These are phyloP conservation scores for Penicillium tannophilum DNA, from an alignment of 495 filamentous ascomycete genomes.

Conservation along the genomic window DNA sequence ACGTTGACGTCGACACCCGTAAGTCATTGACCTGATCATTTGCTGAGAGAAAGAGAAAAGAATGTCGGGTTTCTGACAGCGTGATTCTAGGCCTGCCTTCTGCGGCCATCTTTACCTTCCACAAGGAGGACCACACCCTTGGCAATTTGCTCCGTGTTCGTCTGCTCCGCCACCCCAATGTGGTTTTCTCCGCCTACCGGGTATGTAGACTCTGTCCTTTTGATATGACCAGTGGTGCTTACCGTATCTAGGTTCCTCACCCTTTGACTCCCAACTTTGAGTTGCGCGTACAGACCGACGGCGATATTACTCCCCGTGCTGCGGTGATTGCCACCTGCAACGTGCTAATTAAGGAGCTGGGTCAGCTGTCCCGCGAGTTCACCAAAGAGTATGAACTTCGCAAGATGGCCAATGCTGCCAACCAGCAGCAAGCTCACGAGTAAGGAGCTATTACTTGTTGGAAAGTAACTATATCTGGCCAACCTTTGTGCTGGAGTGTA, in stretches of 20 bases:
- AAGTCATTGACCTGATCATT: constrained; percentile 34
- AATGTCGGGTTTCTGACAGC: constrained; percentile 2
- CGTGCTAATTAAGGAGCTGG: constrained; percentile 75
- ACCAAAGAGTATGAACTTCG: constrained; percentile 93
- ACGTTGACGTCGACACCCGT: constrained; percentile 84
- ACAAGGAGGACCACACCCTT: constrained; percentile 97
- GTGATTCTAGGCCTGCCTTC: constrained; percentile 69
- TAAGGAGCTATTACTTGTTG: constrained; percentile 18
- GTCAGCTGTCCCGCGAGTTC: constrained; percentile 78
- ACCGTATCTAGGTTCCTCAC: constrained; percentile 63
- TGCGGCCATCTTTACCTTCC: constrained; percentile 84
- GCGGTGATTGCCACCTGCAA: constrained; percentile 78
- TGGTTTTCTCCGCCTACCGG: constrained; percentile 87
- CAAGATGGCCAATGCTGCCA: constrained; percentile 74
- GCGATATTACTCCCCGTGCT: constrained; percentile 79
- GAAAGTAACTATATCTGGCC: too few species aligned
- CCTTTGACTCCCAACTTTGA: constrained; percentile 83
- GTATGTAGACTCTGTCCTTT: constrained; percentile 41
- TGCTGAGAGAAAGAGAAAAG: not conserved
- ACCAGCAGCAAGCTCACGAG: constrained; percentile 41
- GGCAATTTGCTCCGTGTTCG: constrained; percentile 84
- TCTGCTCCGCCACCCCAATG: constrained; percentile 75
- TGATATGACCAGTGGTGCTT: constrained; percentile 15
- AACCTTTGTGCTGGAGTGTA: too few species aligned
- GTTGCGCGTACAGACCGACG: constrained; percentile 91